Evolutionary conservation across 805 yeast genomes (phyloP).

Genomic region (Yueomyces sinensis): DNA sequence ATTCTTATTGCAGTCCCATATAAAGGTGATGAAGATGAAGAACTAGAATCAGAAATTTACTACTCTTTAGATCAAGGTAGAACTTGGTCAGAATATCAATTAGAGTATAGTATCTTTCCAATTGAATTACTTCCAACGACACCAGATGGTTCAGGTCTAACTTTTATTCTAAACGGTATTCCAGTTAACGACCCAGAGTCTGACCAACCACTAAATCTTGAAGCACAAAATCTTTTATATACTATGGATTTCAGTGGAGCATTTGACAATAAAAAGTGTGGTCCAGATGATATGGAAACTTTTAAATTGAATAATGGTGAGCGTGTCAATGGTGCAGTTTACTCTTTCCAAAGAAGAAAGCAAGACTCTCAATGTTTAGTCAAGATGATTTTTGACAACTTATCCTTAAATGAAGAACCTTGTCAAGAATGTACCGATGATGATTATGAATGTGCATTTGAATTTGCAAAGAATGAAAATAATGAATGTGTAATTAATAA

Average conservation of each 20-base stretch:
- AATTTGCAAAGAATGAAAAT: slow-evolving; percentile 26
- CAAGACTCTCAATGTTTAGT: slow-evolving; percentile 45
- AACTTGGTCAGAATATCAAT: slow-evolving; percentile 41
- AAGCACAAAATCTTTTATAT: slow-evolving; percentile 10
- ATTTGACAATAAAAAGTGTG: slow-evolving; percentile 32
- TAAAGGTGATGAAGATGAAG: slow-evolving; percentile 23
- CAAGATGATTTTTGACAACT: slow-evolving; percentile 26
- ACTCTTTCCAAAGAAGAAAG: slow-evolving; percentile 51
- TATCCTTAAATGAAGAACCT: slow-evolving; percentile 31
- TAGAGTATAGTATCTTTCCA: slow-evolving; percentile 33
- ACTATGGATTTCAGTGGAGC: slow-evolving; percentile 45
- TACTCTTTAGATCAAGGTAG: slow-evolving; percentile 67
- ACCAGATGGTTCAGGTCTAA: slow-evolving; percentile 55
- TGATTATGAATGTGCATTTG: slow-evolving; percentile 62
- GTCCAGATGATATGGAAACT: slow-evolving; percentile 45
- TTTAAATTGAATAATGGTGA: slow-evolving; percentile 29
- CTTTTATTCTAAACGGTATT: slow-evolving; percentile 39
- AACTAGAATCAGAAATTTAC: slow-evolving; percentile 25
- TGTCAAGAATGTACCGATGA: slow-evolving; percentile 47
- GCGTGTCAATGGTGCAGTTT: slow-evolving; percentile 61
- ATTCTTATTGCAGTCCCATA: slow-evolving; percentile 48
- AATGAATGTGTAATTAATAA: slow-evolving; percentile 37
- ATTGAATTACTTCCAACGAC: slow-evolving; percentile 35
- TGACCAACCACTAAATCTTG: slow-evolving; percentile 2
- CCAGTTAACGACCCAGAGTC: slow-evolving; percentile 4